These are phyloP conservation scores for Kodamaea neixiangensis DNA, from an alignment of 805 yeast species.

Conservation along the genomic window DNA sequence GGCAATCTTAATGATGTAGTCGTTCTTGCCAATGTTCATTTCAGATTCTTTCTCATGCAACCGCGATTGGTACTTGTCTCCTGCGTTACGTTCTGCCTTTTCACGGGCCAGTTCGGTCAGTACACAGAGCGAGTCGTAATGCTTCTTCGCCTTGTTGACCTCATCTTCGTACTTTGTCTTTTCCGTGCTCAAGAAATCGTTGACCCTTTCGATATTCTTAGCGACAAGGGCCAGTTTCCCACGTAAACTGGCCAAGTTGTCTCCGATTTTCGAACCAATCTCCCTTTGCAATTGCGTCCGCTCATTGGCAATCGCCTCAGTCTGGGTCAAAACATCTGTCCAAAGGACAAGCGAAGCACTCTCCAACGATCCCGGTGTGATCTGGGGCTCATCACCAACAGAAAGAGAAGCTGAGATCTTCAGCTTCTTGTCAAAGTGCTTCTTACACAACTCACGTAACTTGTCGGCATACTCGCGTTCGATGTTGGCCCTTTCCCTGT, in stretches of 20 bases:
- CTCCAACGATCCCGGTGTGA: slow-evolving; percentile 95
- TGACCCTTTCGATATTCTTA: slow-evolving; percentile 55
- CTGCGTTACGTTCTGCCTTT: slow-evolving; percentile 60
- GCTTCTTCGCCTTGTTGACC: slow-evolving; percentile 63
- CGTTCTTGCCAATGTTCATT: slow-evolving; percentile 88
- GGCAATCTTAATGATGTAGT: slow-evolving; percentile 75
- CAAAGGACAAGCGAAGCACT: slow-evolving; percentile 85
- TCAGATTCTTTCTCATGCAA: slow-evolving; percentile 64
- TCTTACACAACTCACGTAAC: slow-evolving; percentile 62
- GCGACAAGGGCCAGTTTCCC: slow-evolving; percentile 55
- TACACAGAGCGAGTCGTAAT: slow-evolving; percentile 81
- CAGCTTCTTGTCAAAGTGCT: slow-evolving; percentile 76
- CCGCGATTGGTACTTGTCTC: slow-evolving; percentile 54
- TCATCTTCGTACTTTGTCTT: slow-evolving; percentile 54
- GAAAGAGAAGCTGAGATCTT: slow-evolving; percentile 63
- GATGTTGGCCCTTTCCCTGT: slow-evolving; percentile 75
- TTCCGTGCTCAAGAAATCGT: slow-evolving; percentile 55
- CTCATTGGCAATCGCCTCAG: slow-evolving; percentile 76
- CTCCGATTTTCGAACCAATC: slow-evolving; percentile 58
- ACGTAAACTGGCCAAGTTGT: slow-evolving; percentile 57
- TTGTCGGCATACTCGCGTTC: slow-evolving; percentile 82
- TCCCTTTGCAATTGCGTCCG: slow-evolving; percentile 60
- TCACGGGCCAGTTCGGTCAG: slow-evolving; percentile 78
- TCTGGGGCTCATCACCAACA: slow-evolving; percentile 88
- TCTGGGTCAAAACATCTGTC: slow-evolving; percentile 83